A percentile compares a stretch with the other conserved stretches of the same genome.
Evolutionary conservation across 352 stramenopile genomes (phyloP).

Genomic region (Lagenidium sp.): DNA sequence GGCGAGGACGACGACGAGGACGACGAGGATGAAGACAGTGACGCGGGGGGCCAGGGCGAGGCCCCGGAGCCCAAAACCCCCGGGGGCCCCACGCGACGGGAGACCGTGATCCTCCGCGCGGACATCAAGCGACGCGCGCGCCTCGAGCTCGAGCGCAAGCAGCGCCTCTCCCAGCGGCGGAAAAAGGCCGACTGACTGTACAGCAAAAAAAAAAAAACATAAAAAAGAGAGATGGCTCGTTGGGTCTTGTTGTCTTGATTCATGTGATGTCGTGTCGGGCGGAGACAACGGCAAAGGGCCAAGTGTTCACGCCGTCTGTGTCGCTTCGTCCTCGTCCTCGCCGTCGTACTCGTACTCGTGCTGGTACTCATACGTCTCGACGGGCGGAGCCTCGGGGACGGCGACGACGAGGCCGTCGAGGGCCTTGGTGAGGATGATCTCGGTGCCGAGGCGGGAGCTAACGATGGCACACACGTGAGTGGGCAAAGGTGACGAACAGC

Average conservation of each 20-base stretch:
- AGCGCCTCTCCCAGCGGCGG: no score
- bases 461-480: conserved; percentile 4
- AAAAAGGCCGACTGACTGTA: no score
- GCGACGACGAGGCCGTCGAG: conserved; percentile 84
- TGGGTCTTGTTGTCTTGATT: not conserved
- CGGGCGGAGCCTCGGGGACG: conserved; percentile 72
- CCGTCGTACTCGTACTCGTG: conserved; percentile 84
- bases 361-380: conserved; percentile 79
- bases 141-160: conserved; percentile 58
- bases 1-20: conserved; percentile 4
- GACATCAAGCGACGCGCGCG: conserved; percentile 61
- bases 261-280: no score
- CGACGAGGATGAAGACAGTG: conserved; percentile 17
- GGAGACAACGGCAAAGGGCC: no score
- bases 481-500: not conserved
- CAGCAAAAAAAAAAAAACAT: no score
- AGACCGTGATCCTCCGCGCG: conserved; percentile 31
- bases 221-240: not conserved
- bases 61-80: no score
- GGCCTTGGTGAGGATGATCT: conserved; percentile 82
- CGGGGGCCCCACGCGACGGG: not conserved
- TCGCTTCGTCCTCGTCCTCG: conserved; percentile 36
- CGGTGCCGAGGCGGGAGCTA: conserved; percentile 77
- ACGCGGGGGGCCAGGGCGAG: conserved; percentile 17
- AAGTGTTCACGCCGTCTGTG: not conserved